These are phyloP conservation scores for Marsdenia floribunda DNA, from an alignment of 257 asterid species.

Conservation along the genomic window DNA sequence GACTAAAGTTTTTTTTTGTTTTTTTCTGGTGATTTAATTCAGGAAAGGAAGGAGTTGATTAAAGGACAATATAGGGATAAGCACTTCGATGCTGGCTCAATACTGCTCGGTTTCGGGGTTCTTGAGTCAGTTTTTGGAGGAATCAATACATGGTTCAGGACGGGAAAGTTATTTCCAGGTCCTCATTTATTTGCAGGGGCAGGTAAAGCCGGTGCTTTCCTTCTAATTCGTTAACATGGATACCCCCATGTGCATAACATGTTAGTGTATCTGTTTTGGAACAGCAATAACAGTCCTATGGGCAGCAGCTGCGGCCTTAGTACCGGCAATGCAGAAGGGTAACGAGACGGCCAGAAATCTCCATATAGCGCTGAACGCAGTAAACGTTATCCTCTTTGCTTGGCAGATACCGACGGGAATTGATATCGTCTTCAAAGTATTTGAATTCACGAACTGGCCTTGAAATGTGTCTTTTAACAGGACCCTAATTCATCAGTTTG, in stretches of 20 bases:
- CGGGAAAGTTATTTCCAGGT: constrained; percentile 93
- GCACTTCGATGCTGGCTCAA: constrained; percentile 87
- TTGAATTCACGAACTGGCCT: constrained; percentile 84
- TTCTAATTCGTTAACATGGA: too few relatives aligned
- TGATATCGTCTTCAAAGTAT: constrained; percentile 67
- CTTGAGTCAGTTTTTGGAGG: constrained; percentile 69
- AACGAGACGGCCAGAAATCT: constrained; percentile 84
- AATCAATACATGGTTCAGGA: constrained; percentile 74
- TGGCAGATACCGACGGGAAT: constrained; percentile 92
- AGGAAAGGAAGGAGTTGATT: constrained; percentile 80
- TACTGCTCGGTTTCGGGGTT: constrained; percentile 83
- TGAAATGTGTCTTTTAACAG: constrained; percentile 21
- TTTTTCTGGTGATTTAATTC: not conserved
- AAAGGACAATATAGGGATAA: constrained; percentile 85
- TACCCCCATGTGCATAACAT: not conserved
- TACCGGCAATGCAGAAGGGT: constrained; percentile 95
- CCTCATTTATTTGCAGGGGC: constrained; percentile 95
- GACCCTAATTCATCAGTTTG: not conserved
- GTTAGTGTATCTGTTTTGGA: constrained; percentile 1
- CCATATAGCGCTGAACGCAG: constrained; percentile 61
- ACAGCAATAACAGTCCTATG: constrained; percentile 82
- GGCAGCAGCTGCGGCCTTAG: constrained; percentile 96
- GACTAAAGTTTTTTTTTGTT: not conserved
- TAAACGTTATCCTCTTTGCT: constrained; percentile 68
- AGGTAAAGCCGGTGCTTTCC: constrained; percentile 31